Percentiles rank a stretch among this genome's conserved stretches.
Conservation (phyloP, 1,139 yeast species). For the Blastobotrys ciferrii region DNA sequence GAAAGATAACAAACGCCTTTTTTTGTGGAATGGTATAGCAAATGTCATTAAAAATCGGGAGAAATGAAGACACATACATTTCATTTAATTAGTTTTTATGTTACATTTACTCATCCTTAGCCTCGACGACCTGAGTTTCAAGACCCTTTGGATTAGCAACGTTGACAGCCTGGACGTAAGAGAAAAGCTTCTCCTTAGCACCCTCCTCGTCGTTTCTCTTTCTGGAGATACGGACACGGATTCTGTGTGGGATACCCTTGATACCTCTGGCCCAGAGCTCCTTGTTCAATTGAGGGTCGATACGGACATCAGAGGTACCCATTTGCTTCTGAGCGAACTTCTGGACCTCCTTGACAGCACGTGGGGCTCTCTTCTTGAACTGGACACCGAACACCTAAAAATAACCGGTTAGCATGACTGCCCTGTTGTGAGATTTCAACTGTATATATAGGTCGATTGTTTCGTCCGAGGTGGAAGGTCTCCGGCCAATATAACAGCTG, state of each 20-base stretch:
- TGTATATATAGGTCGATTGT: neutral
- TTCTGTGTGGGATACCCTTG: conserved; percentile 97
- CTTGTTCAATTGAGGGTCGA: conserved; percentile 98
- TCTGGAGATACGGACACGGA: conserved; percentile 99
- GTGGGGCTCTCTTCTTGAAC: conserved; percentile 99
- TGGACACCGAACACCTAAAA: conserved; percentile 89
- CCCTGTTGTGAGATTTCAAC: neutral
- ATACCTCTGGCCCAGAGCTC: conserved; percentile 99
- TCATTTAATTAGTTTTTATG: conserved; percentile 11
- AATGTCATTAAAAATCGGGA: neutral
- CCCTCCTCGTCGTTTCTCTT: conserved; percentile 99
- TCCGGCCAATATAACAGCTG: conserved; percentile 1
- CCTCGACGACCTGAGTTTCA: conserved; percentile 96
- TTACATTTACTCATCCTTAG: conserved; percentile 32
- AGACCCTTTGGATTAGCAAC: conserved; percentile 97
- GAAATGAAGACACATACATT: neutral
- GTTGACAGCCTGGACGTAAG: conserved; percentile 95
- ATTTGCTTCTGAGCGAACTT: conserved; percentile 98
- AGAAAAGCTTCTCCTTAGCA: conserved; percentile 97
- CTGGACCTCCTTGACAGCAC: conserved; percentile 98
- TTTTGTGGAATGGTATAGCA: neutral
- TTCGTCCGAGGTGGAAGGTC: neutral
- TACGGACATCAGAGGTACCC: conserved; percentile 99
- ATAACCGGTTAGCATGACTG: conserved; percentile 19
- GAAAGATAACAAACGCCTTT: neutral